Percentiles rank a stretch among this genome's conserved stretches.
phyloP scores from a whole-genome alignment of 352 stramenopile genomes.

The Phytophthora crassamura region DNA sequence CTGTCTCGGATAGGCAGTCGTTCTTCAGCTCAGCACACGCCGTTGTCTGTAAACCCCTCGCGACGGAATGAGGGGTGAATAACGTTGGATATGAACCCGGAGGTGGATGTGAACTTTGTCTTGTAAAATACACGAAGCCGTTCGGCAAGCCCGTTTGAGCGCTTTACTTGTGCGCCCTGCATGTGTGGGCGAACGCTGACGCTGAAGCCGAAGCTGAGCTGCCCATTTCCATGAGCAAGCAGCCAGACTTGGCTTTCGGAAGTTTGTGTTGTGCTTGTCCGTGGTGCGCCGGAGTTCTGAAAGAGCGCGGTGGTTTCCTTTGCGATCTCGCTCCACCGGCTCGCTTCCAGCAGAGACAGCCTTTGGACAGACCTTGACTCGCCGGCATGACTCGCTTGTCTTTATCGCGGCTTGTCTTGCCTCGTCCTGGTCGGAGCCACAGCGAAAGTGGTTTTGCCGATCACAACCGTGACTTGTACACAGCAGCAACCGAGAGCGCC shows the following conservation, averaged over 20 bases:
- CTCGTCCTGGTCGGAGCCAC: not conserved
- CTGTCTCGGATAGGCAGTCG: too few species aligned
- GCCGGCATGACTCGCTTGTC: too few species aligned
- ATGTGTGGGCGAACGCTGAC: not conserved
- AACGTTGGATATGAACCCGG: not conserved
- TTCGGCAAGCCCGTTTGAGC: not conserved
- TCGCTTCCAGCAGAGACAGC: too few species aligned
- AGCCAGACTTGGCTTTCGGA: too few species aligned
- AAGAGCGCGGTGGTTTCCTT: too few species aligned
- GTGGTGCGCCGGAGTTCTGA: too few species aligned
- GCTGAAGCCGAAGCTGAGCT: too few species aligned
- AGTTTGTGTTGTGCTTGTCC: too few species aligned
- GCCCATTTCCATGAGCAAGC: too few species aligned
- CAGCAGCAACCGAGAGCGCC: not conserved
- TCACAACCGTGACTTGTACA: not conserved
- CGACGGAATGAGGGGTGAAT: conserved; percentile 15
- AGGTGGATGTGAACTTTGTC: not conserved
- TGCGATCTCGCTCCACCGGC: too few species aligned
- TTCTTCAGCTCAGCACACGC: too few species aligned
- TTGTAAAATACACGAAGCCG: conserved; percentile 4
- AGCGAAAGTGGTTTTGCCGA: not conserved
- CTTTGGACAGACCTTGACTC: too few species aligned
- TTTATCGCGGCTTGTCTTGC: not conserved
- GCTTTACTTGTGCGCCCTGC: not conserved
- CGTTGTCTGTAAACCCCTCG: not conserved